These are phyloP conservation scores for Suillus ampliporus DNA, from an alignment of 768 basidiomycete genomes.

Conservation along the genomic window DNA sequence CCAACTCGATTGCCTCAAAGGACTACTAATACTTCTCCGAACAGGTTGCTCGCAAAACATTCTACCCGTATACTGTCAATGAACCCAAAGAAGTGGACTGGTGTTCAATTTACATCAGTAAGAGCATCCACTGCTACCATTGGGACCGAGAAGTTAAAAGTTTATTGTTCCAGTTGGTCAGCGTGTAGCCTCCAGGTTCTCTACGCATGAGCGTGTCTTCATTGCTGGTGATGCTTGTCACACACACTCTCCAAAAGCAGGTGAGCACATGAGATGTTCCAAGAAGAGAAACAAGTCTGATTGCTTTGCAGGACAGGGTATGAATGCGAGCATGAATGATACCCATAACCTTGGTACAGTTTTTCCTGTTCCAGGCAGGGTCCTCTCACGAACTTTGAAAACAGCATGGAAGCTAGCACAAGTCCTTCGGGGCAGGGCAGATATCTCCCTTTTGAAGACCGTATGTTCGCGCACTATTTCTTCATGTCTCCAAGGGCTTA, in stretches of 20 bases:
- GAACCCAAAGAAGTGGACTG: constrained; percentile 60
- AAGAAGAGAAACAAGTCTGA: background rate
- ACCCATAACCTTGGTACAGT: constrained; percentile 66
- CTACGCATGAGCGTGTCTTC: constrained; percentile 67
- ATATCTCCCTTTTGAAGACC: constrained; percentile 44
- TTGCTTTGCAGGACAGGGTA: constrained; percentile 61
- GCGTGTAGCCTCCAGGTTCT: constrained; percentile 69
- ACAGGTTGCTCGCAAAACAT: constrained; percentile 56
- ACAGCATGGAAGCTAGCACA: constrained; percentile 54
- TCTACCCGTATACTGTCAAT: constrained; percentile 60
- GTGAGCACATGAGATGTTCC: constrained; percentile 33
- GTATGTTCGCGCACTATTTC: constrained; percentile 29
- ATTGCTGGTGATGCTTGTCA: constrained; percentile 81
- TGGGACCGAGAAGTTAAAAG: constrained; percentile 2
- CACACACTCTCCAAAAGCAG: constrained; percentile 70
- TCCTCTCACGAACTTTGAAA: background rate
- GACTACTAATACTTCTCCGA: constrained; percentile 24
- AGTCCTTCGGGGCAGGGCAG: constrained; percentile 49
- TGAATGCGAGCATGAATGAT: constrained; percentile 82
- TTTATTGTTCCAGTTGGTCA: constrained; percentile 60
- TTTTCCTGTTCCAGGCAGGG: background rate
- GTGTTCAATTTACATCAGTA: constrained; percentile 79
- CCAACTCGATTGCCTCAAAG: background rate
- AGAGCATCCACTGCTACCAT: constrained; percentile 22
- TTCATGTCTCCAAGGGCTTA: background rate